phyloP scores from a whole-genome alignment of 441 rosid species.

The Capsella rubella region DNA sequence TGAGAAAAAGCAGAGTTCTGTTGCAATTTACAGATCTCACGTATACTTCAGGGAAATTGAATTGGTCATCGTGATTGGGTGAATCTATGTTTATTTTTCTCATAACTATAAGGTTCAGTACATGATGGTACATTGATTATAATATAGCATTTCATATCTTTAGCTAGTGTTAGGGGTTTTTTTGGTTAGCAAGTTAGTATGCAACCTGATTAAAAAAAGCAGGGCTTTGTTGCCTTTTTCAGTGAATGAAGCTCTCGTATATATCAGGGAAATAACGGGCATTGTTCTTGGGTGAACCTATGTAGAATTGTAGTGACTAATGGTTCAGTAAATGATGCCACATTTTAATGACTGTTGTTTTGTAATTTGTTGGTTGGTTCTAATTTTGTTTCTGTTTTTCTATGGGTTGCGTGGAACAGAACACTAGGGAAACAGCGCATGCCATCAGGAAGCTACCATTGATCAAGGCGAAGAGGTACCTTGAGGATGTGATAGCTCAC shows the following conservation, averaged over 20 bases:
- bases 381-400: not conserved
- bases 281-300: slow-evolving; percentile 46
- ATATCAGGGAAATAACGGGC: slow-evolving; percentile 59
- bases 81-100: slow-evolving; percentile 42
- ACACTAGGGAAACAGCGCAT: slow-evolving; percentile 91
- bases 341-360: not conserved
- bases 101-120: slow-evolving; percentile 41
- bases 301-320: slow-evolving; percentile 37
- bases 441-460: slow-evolving; percentile 80
- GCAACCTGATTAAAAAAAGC: slow-evolving; percentile 65
- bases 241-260: slow-evolving; percentile 51
- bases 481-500: slow-evolving; percentile 97
- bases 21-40: slow-evolving; percentile 60
- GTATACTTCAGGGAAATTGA: slow-evolving; percentile 68
- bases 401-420: slow-evolving; percentile 46
- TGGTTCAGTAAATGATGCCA: slow-evolving; percentile 47
- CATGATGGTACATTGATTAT: slow-evolving; percentile 44
- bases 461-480: slow-evolving; percentile 89
- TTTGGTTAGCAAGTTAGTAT: not conserved
- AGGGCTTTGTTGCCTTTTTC: slow-evolving; percentile 49
- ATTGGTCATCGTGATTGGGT: slow-evolving; percentile 48
- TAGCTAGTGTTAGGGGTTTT: not conserved
- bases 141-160: not conserved
- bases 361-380: not conserved
- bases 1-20: slow-evolving; percentile 73